phyloP scores from a whole-genome alignment of 352 stramenopile species.

The Phytophthora crassamura region DNA sequence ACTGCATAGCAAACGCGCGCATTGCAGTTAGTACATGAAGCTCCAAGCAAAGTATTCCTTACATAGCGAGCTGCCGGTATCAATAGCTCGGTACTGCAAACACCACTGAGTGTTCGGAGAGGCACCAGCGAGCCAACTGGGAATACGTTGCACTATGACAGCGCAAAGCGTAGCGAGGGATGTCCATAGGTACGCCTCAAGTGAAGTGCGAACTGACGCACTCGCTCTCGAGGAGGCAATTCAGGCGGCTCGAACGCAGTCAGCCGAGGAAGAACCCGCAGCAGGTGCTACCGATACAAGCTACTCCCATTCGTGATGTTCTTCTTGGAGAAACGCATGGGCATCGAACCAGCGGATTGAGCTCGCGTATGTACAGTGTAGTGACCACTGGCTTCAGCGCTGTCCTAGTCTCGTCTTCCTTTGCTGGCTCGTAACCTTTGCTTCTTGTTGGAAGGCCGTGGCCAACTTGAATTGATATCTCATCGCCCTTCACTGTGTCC shows the following conservation, averaged over 20 bases:
- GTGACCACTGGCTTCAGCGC: constrained; percentile 30
- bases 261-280: constrained; percentile 36
- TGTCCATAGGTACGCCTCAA: constrained; percentile 50
- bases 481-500: neutral
- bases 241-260: constrained; percentile 14
- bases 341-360: constrained; percentile 31
- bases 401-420: constrained; percentile 17
- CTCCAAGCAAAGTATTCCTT: too few relatives aligned
- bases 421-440: constrained; percentile 1
- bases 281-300: constrained; percentile 40
- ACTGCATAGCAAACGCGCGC: constrained; percentile 32
- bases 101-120: constrained; percentile 31
- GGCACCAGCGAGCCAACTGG: constrained; percentile 39
- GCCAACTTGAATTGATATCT: neutral
- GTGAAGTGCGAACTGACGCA: constrained; percentile 48
- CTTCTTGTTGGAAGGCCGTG: neutral
- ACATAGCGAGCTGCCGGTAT: constrained; percentile 51
- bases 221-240: constrained; percentile 26
- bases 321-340: constrained; percentile 41
- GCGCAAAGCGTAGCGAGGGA: constrained; percentile 57
- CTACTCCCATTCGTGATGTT: constrained; percentile 41
- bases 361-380: constrained; percentile 36
- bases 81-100: constrained; percentile 50
- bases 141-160: constrained; percentile 59
- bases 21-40: constrained; percentile 12